Evolutionary conservation across 768 basidiomycete species (phyloP), one percentile per base, ranked within the genome.

Genomic region (Auriscalpium orientale): DNA sequence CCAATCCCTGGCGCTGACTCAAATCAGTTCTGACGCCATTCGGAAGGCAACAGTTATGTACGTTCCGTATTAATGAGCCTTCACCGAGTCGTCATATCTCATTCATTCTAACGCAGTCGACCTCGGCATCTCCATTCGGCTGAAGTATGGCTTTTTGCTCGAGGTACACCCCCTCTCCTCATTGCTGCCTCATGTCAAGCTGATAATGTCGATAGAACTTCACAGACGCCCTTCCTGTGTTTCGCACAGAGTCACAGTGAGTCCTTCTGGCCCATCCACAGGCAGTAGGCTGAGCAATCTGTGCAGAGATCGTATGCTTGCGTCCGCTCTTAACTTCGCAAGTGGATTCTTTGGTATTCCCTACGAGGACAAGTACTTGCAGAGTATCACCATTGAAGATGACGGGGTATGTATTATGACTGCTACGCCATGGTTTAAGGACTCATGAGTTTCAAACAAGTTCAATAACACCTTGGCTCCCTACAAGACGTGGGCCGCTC

Each of bases 31-130:
- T 95, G 57, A 93, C 92, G n/a, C 90, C 92, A 0, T 95, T 95
- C 58, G 92, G 93, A 48, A 75, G 93, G 49, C 83, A 89, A 63
- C 92, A 97, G 62, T 71, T 94, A 4, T 95, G 85, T 88, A 56
- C 56, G 84, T 72, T 9, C 28, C 28, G 15, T 43, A 16, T 28
- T n/a, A n/a, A n/a, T n/a, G n/a, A 9, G 21, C 5, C 48, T 11
- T 36, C 10, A 18, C 33, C 50, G 33, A 20, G 15, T 22, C 34
- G 37, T 28, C 28, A 28, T 28, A 4, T 43, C 16, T 38, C 21
- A 11, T 53, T 44, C 40, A 18, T 54, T 46, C 33, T 33, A 35
- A 57, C 21, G n/a, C 51, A 74, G 74, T 65, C 45, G 74, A 76
- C 53, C 69, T 76, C 22, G 74, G 74, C 12, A 69, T 76, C n/a